Base-by-base conservation (phyloP, 306 rosid genomes). In the Lithocarpus polystachyus region DNA sequence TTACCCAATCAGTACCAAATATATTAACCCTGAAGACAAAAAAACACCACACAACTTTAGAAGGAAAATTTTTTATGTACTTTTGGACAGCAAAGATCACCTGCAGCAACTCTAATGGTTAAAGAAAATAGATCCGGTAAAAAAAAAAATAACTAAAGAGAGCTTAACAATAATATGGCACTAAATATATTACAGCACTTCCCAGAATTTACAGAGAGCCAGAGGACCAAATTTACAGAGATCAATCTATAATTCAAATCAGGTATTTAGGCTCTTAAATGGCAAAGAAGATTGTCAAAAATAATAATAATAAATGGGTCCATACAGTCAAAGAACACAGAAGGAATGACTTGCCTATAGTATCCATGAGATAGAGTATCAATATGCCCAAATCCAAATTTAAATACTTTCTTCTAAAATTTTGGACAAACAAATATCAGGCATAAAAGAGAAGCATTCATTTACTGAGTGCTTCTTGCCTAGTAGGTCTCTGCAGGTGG, bases 1-100 rank as follows among this genome's bases (percentile, higher is more conserved):
- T 80, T 33, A 89, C 85, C 99, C 99, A 95, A 80, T 93, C 99
- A 37, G 98, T 93, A 83, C 97, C 97, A 48, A 91, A 82, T 77
- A 95, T 79, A 80, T 84, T 83, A 70, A 84, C 89, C 98, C 99
- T 95, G 65, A 53, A 53, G 51, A 81, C 43, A 77, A 55, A 65
- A 57, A 80, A 71, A 82, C 45, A 79, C 20, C 31, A 68, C 24
- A 71, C 26, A 67, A 72, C 7, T 55, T 62, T 33, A 48, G 15
- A 70, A 74, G 5, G 82, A 77, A 77, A 75, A 29, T 17, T 61
- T 51, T 15, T 2, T 29, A 26, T 60, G 74, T 62, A 33, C 77
- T 48, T 43, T 52, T 10, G 60, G 51, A 37, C 37, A 15, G 55
- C 73, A 40, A 52, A 67, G 23, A 35, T 35, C 52, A 18, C 17